phyloP scores from a whole-genome alignment of 495 filamentous ascomycete genomes.

The Articulospora tetracladia region DNA sequence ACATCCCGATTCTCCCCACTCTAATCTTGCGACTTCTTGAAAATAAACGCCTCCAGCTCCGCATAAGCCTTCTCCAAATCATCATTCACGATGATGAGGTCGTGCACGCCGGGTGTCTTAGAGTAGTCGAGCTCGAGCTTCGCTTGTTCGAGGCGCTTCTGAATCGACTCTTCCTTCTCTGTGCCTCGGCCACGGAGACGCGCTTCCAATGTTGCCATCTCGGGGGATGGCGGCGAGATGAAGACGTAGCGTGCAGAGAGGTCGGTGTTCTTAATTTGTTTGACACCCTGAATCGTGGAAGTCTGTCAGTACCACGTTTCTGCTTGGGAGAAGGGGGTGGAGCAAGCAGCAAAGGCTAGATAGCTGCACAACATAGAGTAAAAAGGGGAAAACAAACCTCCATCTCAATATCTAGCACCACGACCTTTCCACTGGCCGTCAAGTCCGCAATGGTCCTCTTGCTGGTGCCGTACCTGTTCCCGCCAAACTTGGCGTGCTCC shows the following conservation, averaged over 20 bases:
- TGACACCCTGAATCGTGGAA: slow-evolving; percentile 67
- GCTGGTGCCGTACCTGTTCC: slow-evolving; percentile 84
- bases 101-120: slow-evolving; percentile 68
- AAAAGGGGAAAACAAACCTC: slow-evolving; percentile 45
- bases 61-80: slow-evolving; percentile 78
- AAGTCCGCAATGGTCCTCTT: slow-evolving; percentile 72
- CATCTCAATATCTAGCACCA: slow-evolving; percentile 90
- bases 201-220: slow-evolving; percentile 64
- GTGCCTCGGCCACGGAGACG: slow-evolving; percentile 80
- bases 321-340: not conserved
- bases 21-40: slow-evolving; percentile 25
- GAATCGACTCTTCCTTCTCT: slow-evolving; percentile 73
- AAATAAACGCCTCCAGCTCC: slow-evolving; percentile 67
- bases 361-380: not conserved
- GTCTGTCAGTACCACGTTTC: not conserved
- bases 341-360: not conserved
- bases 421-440: slow-evolving; percentile 59
- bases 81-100: slow-evolving; percentile 86
- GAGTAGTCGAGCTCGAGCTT: slow-evolving; percentile 79
- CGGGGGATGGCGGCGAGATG: slow-evolving; percentile 64
- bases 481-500: slow-evolving; percentile 84
- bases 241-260: slow-evolving; percentile 82
- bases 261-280: slow-evolving; percentile 79
- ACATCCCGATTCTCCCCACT: slow-evolving; percentile 5
- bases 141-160: slow-evolving; percentile 74